Base-by-base conservation (phyloP, 2,329 filamentous ascomycete genomes). In the Samsoniella hepiali region DNA sequence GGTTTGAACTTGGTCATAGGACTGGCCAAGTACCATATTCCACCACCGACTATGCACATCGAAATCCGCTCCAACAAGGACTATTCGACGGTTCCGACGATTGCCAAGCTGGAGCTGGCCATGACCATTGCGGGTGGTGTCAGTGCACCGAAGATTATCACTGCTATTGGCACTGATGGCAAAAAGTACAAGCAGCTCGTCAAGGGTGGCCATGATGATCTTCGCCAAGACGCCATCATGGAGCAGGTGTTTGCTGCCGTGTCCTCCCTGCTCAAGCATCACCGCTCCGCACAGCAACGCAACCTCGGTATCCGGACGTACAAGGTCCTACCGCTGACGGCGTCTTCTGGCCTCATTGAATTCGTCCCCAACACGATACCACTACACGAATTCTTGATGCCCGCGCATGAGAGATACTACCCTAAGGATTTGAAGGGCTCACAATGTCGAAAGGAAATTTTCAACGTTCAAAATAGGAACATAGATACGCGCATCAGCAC, bases 161-260 rank as follows among this genome's bases (percentile, higher is more conserved):
- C 92, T 0, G 91, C 89, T 1, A 76, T 91, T 27, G 91, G 88
- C 17, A 91, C 84, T 22, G 86, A 97, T 74, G 96, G 95, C 7
- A 79, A 83, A 63, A 84, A 83, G 42, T 97, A 93, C 78, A 97
- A 91, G 74, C 93, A 97, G 76, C 81, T 99, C 66, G 91, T 97
- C 73, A 99, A 99, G 81, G 93, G 93, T 66, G 93, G 95, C 22
- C 94, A 94, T 72, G 95, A 99, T 74, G 94, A 99, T 73, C 84
- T 99, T 13, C 90, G 96, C 9, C 95, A 99, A 78, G 95, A 99
- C 72, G 92, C 94, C 51, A 99, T 87, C 80, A 99, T 99, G 96
- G 96, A 99, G 76, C 95, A 99, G 76, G 95, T 99, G 1, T 99
- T 99, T 74, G 91, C 93, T 64, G 93, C 96, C 76, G 95, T 97